Base-by-base conservation (phyloP, 495 filamentous ascomycete species). In the Penicillium atrosanguineum region DNA sequence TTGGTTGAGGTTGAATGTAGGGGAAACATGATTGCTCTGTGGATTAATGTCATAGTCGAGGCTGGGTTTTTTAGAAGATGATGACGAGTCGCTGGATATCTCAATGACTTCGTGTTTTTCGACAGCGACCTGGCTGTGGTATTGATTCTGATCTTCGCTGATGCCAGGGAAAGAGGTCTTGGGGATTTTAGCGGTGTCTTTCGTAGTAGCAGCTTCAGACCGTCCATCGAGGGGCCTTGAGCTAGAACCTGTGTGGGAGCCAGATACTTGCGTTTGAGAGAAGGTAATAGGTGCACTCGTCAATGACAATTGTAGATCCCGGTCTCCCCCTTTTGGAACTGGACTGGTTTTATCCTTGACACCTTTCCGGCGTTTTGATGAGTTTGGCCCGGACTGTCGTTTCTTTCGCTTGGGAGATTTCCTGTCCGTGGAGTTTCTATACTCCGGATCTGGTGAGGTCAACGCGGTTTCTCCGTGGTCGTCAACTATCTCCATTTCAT, bases 381-480 rank as follows among this genome's bases (percentile, higher is more conserved):
- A 48, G 6, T 16, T 21, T 25, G 23, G 26, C 31, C 31, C 28
- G 12, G 20, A 15, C 25, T 50, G 57, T 3, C 48, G 16, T 52
- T 47, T 48, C 49, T 57, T 46, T 19, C 46, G 53, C 46, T 53
- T 50, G 23, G 9, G 7, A 14, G 37, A 28, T 2, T 38, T 52
- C 36, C 41, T 50, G 8, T 46, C 25, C 11, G 46, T 28, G 19
- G 18, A 14, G 26, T n/a, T 50, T 3, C 40, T 40, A 12, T 46
- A 46, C 20, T 48, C 53, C 8, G 63, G 44, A 1, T 31, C 42
- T 26, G 60, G 60, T n/a, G 62, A 62, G 16, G 60, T 54, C 9
- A 62, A 38, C 9, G 43, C 54, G 0, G 59, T 56, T 39, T 48
- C 19, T 38, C 52, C 55, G 11, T 25, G 20, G 23, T 49, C 41